Base-by-base conservation (phyloP, 2,329 filamentous ascomycete genomes). In the Domatiomyces globalis region DNA sequence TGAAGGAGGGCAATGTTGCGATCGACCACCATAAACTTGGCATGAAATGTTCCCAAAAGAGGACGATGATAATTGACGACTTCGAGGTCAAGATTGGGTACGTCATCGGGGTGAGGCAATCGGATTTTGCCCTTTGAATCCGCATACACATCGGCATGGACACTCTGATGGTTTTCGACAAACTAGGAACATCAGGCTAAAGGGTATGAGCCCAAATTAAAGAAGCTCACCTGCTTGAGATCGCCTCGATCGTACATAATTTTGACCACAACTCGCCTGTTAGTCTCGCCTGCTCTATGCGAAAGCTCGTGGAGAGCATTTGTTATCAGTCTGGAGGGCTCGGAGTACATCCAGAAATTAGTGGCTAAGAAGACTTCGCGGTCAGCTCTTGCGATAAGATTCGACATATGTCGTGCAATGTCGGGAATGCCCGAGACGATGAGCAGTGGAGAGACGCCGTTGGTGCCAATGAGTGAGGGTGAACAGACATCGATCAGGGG, bases 21-120 rank as follows among this genome's bases (percentile, higher is more conserved):
- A 63, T 90, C 85, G 1, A 89, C 78, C 1, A 89, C 71, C 73
- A 86, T 84, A 62, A 83, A 87, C 62, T 90, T 90, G 55, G 80
- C 73, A 61, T 89, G 85, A 43, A 88, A 83, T 0, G 85, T 90
- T 0, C 85, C 85, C 2, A 89, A 66, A 1, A 84, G 66, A 1
- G 84, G 76, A 10, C 75, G 73, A 60, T 89, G 85, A 60, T 80
- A 82, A 61, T 86, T 89, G 54, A 84, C 74, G 5, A 88, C 84
- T 61, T 86, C 72, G 33, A 90, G 65, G 55, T 87, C 80, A 25
- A 89, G 66, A 60, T 86, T 76, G 0, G 84, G 84, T 2, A 88
- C 80, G 42, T 88, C 81, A 2, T 78, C 68, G 0, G 76, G 72
- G 0, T 72, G 59, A 0, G 85, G 85, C 0, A 89, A 66, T 1